Percentiles rank a stretch among this genome's conserved stretches.
phyloP scores from a whole-genome alignment of 2,329 filamentous ascomycete species.

The Hirsutella rhossiliensis region DNA sequence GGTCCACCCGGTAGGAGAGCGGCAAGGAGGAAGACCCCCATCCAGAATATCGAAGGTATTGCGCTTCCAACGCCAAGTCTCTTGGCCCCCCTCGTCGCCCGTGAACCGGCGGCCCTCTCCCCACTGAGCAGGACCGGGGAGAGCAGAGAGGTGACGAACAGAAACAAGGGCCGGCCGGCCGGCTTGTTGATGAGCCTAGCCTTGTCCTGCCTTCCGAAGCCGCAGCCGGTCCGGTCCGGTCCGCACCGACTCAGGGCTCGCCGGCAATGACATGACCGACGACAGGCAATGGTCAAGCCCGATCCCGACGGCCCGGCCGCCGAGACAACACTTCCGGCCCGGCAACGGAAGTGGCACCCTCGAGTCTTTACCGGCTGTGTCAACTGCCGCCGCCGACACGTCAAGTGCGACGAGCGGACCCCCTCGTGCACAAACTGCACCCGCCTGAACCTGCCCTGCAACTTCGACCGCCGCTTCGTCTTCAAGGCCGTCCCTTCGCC shows the following conservation, averaged over 20 bases:
- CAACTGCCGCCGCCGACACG: constrained; percentile 25
- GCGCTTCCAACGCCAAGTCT: no score
- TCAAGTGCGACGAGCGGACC: constrained; percentile 13
- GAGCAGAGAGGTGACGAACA: no score
- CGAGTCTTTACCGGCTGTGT: constrained; percentile 27
- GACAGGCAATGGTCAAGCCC: constrained; percentile 5
- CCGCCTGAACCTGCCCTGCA: constrained; percentile 11
- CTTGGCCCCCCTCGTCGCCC: no score
- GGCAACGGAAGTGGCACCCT: constrained; percentile 21
- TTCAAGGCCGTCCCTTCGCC: constrained; percentile 4
- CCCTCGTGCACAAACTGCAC: constrained; percentile 23
- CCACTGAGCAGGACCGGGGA: no score
- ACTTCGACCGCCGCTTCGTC: constrained; percentile 8
- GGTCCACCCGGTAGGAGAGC: no score
- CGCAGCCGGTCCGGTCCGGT: neutral
- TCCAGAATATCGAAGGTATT: no score
- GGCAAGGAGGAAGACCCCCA: no score
- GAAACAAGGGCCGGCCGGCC: neutral
- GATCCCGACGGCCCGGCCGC: constrained; percentile 3
- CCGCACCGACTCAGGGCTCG: neutral
- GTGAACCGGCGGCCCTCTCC: no score
- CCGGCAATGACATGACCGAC: constrained; percentile 1
- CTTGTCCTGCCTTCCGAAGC: neutral
- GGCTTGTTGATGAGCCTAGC: neutral
- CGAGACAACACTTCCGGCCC: constrained; percentile 2